Evolutionary conservation across 225 moss, liverwort and hornwort genomes (phyloP), one percentile per base, ranked within the genome.

Genomic region (Physcomitrellopsis africana): DNA sequence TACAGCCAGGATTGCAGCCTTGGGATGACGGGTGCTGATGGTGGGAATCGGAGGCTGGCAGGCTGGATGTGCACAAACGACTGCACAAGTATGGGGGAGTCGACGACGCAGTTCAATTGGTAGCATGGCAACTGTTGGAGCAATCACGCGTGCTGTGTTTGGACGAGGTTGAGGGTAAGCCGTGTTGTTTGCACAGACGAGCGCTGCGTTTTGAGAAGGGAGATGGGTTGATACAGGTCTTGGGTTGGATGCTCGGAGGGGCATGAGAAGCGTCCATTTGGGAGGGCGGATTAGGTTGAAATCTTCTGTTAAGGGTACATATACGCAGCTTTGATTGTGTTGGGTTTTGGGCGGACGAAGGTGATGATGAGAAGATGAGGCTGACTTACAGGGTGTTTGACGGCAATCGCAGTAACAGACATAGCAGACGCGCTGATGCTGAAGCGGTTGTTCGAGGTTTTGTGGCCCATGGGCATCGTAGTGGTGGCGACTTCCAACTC

Each of bases 391-490:
- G 27, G 26, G 8, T 67, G 49, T 62, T 22, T 67, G 43, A 53
- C 37, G 63, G 72, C 52, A 67, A 51, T 37, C 8, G 18, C 84
- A 94, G 94, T 94, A 20, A 90, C 89, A 66, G 94, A 92, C 70
- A 79, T 90, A 79, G 94, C 92, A 11, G 94, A 94, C 84, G 94
- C 90, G 54, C 81, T 94, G 67, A 87, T 94, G 55, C 67, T 94
- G 69, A 89, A 80, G 81, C 84, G 90, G 52, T 86, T 94, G 46
- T 92, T 94, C 72, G 89, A 86, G 65, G 82, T 84, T 22, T 72
- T 92, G 27, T 94, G 90, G 90, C 80, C 86, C n/a, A 49, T 85
- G 83, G 92, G 92, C 52, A 83, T 92, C 52, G 81, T 94, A 13
- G 76, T 92, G 47, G 92, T 94, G 78, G 90, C 92, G 42, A 94